Conservation (phyloP, 2,329 filamentous ascomycete species). For the Periconia sp. region DNA sequence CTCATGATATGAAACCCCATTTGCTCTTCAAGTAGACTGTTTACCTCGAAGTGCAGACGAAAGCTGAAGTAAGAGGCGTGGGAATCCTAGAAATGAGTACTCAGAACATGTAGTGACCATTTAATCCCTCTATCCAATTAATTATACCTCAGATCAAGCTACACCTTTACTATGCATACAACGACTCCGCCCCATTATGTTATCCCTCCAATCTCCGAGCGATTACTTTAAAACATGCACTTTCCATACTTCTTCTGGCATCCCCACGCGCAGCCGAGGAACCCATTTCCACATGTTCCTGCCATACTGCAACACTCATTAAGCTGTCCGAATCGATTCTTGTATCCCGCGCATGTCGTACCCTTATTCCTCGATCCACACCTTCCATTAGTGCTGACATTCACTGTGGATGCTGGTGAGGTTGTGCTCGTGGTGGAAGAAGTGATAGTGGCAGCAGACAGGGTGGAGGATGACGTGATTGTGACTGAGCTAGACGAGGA, state of each 20-base stretch:
- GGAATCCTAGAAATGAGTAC: no score
- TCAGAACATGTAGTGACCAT: no score
- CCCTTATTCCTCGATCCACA: slow-evolving; percentile 28
- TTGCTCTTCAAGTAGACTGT: no score
- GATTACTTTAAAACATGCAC: slow-evolving; percentile 23
- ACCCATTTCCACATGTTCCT: slow-evolving; percentile 28
- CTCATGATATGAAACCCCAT: no score
- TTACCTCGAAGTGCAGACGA: no score
- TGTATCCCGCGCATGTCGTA: slow-evolving; percentile 35
- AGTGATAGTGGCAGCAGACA: slow-evolving; percentile 10
- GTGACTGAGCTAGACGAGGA: slow-evolving; percentile 15
- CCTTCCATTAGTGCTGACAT: slow-evolving; percentile 29
- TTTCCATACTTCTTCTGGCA: slow-evolving; percentile 38
- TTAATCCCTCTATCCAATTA: no score
- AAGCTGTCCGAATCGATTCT: slow-evolving; percentile 19
- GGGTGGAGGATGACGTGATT: slow-evolving; percentile 14
- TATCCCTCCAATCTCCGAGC: no score
- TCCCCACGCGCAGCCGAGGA: slow-evolving; percentile 28
- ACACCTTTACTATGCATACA: no score
- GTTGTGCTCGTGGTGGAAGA: slow-evolving; percentile 9
- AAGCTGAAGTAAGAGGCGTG: no score
- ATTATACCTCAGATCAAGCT: no score
- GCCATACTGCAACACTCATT: slow-evolving; percentile 34
- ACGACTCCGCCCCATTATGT: no score
- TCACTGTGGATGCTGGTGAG: slow-evolving; percentile 19